These are phyloP conservation scores for Rubroboletus pulcherrimus DNA, from an alignment of 768 basidiomycete species.

Conservation along the genomic window DNA sequence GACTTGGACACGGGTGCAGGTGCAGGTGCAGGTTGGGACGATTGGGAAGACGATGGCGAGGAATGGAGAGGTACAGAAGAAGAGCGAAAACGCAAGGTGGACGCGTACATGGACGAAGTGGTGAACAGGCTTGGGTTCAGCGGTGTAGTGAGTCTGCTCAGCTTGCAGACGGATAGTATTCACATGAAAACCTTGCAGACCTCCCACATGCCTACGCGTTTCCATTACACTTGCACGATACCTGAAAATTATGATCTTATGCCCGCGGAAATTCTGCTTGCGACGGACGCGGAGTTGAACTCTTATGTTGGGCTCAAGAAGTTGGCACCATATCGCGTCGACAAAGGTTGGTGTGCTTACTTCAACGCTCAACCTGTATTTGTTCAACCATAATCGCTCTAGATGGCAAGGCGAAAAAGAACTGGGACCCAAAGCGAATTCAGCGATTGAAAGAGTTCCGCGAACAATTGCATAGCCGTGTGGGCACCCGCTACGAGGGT, in stretches of 20 bases:
- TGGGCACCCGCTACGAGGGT: conserved; percentile 17
- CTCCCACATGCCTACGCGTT: conserved; percentile 85
- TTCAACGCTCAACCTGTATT: neutral
- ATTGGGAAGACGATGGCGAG: conserved; percentile 42
- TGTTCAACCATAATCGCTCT: neutral
- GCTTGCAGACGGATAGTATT: neutral
- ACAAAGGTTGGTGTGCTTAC: conserved; percentile 30
- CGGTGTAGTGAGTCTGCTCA: conserved; percentile 66
- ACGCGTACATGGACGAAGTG: conserved; percentile 89
- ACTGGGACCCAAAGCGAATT: conserved; percentile 60
- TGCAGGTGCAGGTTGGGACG: conserved; percentile 32
- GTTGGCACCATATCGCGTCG: conserved; percentile 83
- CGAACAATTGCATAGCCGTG: conserved; percentile 48
- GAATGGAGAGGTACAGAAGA: conserved; percentile 90
- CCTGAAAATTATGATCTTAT: conserved; percentile 64
- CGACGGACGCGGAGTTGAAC: conserved; percentile 91
- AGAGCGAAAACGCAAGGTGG: conserved; percentile 77
- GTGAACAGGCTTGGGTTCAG: conserved; percentile 86
- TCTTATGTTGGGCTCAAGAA: conserved; percentile 86
- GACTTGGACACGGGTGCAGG: conserved; percentile 51
- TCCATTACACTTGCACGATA: conserved; percentile 79
- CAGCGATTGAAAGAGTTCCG: conserved; percentile 74
- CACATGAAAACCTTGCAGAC: conserved; percentile 48
- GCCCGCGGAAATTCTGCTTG: conserved; percentile 84
- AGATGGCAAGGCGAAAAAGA: conserved; percentile 27